Conservation (phyloP, 768 basidiomycete genomes). For the Leccinum subtestaceum region DNA sequence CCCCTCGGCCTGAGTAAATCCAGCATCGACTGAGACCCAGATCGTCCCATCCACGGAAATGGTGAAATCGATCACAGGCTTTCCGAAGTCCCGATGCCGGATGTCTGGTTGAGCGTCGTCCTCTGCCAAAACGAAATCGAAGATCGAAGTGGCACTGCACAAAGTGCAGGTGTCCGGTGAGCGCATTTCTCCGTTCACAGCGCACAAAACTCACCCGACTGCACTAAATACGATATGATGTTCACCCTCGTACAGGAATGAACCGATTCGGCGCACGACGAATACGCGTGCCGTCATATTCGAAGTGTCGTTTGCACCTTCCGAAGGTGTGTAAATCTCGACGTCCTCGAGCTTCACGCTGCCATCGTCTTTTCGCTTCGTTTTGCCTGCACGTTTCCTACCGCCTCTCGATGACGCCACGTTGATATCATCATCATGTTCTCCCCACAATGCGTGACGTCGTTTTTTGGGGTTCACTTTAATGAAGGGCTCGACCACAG, state of each 20-base stretch:
- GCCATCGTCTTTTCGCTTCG: conserved; percentile 21
- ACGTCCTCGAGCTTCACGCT: conserved; percentile 23
- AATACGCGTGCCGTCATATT: conserved; percentile 41
- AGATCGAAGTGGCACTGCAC: conserved; percentile 67
- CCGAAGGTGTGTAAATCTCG: background rate
- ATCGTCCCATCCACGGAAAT: conserved; percentile 37
- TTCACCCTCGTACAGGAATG: conserved; percentile 37
- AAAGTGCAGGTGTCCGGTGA: conserved; percentile 1
- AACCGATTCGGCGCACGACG: conserved; percentile 56
- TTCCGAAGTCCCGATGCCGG: conserved; percentile 46
- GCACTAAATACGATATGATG: conserved; percentile 61
- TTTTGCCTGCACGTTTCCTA: conserved; percentile 20
- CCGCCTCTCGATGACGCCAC: conserved; percentile 12
- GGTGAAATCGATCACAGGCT: conserved; percentile 61
- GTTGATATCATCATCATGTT: conserved; percentile 25
- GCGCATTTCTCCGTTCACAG: background rate
- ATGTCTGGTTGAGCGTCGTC: conserved; percentile 26
- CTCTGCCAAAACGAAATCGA: conserved; percentile 41
- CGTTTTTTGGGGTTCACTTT: conserved; percentile 32
- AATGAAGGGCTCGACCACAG: conserved; percentile 49
- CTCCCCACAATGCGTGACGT: conserved; percentile 28
- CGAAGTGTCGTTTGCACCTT: conserved; percentile 15
- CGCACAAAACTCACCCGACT: conserved; percentile 55
- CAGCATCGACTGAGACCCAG: conserved; percentile 50
- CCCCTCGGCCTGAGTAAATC: conserved; percentile 29